phyloP scores from a whole-genome alignment of 2,329 filamentous ascomycete species.

The Paecilomyces niveus region DNA sequence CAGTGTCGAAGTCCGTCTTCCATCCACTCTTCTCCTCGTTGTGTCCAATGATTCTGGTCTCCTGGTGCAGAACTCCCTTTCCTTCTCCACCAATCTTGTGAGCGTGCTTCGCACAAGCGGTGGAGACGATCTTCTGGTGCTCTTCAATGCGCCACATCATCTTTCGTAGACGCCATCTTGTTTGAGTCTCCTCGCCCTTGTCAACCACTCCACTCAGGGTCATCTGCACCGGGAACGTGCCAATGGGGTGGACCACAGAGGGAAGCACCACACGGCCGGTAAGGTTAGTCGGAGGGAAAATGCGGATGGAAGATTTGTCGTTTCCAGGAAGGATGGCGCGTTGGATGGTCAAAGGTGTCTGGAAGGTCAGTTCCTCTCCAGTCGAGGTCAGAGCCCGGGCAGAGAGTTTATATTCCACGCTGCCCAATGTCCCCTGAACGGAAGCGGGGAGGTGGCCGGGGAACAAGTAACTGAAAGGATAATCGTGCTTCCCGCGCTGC shows the following conservation, averaged over 20 bases:
- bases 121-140: conserved; percentile 68
- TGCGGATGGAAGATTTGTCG: conserved; percentile 82
- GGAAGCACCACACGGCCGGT: conserved; percentile 77
- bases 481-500: conserved; percentile 59
- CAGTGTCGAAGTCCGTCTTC: conserved; percentile 69
- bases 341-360: conserved; percentile 64
- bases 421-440: conserved; percentile 64
- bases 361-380: conserved; percentile 57
- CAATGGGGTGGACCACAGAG: conserved; percentile 77
- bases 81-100: conserved; percentile 56
- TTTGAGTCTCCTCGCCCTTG: conserved; percentile 61
- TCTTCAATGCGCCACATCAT: conserved; percentile 92
- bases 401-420: conserved; percentile 71
- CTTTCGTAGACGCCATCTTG: conserved; percentile 83
- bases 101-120: conserved; percentile 70
- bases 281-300: conserved; percentile 94
- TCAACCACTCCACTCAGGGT: conserved; percentile 80
- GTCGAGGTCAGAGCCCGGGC: conserved; percentile 56
- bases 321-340: conserved; percentile 71
- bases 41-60: conserved; percentile 69
- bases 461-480: conserved; percentile 84
- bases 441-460: conserved; percentile 79
- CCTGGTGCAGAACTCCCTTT: conserved; percentile 67
- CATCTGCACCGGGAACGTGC: conserved; percentile 71
- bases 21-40: conserved; percentile 80